Percentiles rank a stretch among this genome's conserved stretches.
Evolutionary conservation across 139 green algal genomes (phyloP).

Genomic region (Coelastrella sp.): DNA sequence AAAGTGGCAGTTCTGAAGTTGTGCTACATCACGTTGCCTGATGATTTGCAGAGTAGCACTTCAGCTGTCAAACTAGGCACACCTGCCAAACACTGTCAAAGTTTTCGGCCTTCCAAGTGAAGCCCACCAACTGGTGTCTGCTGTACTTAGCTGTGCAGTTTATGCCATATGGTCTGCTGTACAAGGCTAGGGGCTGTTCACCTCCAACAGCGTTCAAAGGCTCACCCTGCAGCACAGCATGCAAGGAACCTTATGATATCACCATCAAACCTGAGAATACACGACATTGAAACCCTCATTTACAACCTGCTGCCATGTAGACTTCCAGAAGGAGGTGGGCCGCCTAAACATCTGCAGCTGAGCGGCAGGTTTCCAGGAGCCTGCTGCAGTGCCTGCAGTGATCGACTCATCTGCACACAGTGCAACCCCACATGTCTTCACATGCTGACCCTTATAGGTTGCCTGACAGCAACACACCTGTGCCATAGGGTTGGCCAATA

Average conservation of each 20-base stretch:
- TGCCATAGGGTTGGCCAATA: conserved; percentile 50
- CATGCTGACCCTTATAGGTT: background rate
- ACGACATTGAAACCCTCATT: no score
- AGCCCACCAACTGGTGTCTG: conserved; percentile 65
- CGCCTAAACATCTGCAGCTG: no score
- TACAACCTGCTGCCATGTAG: no score
- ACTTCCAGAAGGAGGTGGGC: no score
- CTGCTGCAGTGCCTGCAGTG: no score
- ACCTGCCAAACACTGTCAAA: conserved; percentile 67
- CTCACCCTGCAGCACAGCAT: conserved; percentile 25
- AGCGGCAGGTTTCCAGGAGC: no score
- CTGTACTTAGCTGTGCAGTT: conserved; percentile 60
- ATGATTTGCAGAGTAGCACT: background rate
- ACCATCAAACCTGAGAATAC: no score
- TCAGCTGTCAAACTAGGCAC: background rate
- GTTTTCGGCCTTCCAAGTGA: conserved; percentile 48
- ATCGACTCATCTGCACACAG: no score
- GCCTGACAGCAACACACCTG: conserved; percentile 23
- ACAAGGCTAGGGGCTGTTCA: conserved; percentile 58
- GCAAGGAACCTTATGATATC: no score
- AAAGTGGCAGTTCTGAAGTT: background rate
- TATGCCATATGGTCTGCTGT: conserved; percentile 60
- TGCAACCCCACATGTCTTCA: background rate
- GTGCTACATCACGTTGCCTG: background rate
- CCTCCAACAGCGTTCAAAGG: conserved; percentile 49